Conservation (phyloP, 345 rosid species). For the Hevea brasiliensis region DNA sequence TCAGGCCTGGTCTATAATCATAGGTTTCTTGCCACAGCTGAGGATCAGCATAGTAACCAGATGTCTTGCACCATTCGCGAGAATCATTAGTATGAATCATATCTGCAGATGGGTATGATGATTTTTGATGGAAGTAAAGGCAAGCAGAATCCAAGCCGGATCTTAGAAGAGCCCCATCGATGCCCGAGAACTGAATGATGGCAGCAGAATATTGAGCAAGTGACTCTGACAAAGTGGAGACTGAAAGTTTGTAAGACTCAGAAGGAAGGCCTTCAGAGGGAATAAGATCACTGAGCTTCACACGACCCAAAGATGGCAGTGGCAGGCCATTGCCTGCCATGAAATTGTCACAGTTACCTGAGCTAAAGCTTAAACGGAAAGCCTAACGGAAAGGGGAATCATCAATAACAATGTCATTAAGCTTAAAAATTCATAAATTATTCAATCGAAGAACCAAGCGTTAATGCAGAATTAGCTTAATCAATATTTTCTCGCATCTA, state of each 20-base stretch:
- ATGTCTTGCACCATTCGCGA: slow-evolving; percentile 91
- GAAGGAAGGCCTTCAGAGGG: slow-evolving; percentile 87
- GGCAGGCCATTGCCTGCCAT: slow-evolving; percentile 89
- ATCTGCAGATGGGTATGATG: slow-evolving; percentile 56
- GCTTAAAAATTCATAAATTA: background rate
- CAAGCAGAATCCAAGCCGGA: slow-evolving; percentile 86
- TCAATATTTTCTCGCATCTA: background rate
- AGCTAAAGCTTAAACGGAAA: background rate
- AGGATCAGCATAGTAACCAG: slow-evolving; percentile 85
- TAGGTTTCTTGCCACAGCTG: slow-evolving; percentile 76
- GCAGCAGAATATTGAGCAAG: slow-evolving; percentile 85
- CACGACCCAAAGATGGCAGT: slow-evolving; percentile 71
- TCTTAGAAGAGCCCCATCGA: slow-evolving; percentile 78
- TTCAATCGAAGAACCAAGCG: background rate
- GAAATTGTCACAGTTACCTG: slow-evolving; percentile 19
- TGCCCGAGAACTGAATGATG: slow-evolving; percentile 72
- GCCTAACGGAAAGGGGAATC: background rate
- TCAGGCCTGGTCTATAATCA: slow-evolving; percentile 84
- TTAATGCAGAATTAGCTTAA: background rate
- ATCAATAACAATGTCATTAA: background rate
- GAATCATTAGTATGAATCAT: slow-evolving; percentile 61
- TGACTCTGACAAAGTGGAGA: slow-evolving; percentile 78
- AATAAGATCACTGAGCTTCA: slow-evolving; percentile 69
- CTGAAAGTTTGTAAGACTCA: slow-evolving; percentile 74
- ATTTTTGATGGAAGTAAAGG: slow-evolving; percentile 78